Conservation (phyloP, 1,139 yeast species). For the Magnusiomyces starmeri region DNA sequence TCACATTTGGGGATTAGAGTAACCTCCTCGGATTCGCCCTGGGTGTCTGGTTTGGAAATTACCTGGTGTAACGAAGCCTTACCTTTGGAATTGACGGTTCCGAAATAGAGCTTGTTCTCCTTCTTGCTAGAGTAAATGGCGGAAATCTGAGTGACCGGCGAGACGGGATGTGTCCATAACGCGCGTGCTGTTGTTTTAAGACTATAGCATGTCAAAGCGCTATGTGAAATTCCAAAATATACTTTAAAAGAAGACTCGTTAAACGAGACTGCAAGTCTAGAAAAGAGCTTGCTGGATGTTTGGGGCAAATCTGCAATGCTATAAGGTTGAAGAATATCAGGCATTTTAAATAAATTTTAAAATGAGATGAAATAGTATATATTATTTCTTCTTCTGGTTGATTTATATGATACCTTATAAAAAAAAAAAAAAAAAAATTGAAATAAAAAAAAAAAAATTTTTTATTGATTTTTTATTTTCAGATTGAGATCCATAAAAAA, state of each 20-base stretch:
- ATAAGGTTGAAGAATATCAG: constrained; percentile 32
- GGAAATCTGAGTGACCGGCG: constrained; percentile 50
- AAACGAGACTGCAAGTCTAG: constrained; percentile 17
- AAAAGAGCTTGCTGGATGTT: constrained; percentile 18
- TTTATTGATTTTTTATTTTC: not conserved
- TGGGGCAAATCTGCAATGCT: constrained; percentile 29
- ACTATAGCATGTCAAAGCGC: constrained; percentile 63
- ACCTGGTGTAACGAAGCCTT: constrained; percentile 8
- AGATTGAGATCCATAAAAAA: not conserved
- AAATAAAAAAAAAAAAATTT: no score
- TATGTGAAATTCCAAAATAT: constrained; percentile 66
- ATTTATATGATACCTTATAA: no score
- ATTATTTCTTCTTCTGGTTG: no score
- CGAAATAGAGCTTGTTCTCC: constrained; percentile 13
- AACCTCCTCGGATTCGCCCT: constrained; percentile 8
- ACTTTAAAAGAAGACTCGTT: constrained; percentile 16
- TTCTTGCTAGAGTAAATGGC: constrained; percentile 24
- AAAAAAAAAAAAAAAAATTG: no score
- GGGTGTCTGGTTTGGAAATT: constrained; percentile 7
- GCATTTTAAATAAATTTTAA: no score
- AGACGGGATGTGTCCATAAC: constrained; percentile 63
- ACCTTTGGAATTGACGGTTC: constrained; percentile 27
- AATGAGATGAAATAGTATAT: no score
- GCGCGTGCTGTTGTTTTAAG: constrained; percentile 76
- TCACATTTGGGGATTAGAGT: constrained; percentile 6